Conservation (phyloP, 352 stramenopile species). For the Phytopythium vexans region DNA sequence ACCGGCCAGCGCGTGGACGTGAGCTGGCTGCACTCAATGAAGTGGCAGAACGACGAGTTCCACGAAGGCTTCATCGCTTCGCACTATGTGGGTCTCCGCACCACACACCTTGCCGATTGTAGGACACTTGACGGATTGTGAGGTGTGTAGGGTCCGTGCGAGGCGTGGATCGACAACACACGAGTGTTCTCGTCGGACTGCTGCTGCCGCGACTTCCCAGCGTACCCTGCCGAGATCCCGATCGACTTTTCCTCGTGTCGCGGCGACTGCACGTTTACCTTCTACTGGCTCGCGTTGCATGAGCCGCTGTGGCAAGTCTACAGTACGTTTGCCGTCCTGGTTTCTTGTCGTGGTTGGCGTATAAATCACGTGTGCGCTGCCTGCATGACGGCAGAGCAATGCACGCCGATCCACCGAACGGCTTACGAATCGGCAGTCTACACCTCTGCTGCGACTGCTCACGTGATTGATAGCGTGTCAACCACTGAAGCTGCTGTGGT, state of each 20-base stretch:
- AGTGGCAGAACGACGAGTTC: conserved; percentile 47
- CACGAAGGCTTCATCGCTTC: conserved; percentile 37
- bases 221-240: conserved; percentile 44
- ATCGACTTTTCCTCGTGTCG: conserved; percentile 50
- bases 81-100: conserved; percentile 18
- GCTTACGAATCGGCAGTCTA: no score
- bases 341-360: not conserved
- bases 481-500: no score
- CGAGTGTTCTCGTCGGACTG: conserved; percentile 35
- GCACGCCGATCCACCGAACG: conserved; percentile 16
- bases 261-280: conserved; percentile 44
- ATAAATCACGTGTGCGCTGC: not conserved
- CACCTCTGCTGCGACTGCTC: no score
- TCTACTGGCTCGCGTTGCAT: conserved; percentile 63
- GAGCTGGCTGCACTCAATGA: conserved; percentile 27
- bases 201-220: conserved; percentile 29
- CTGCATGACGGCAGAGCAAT: conserved; percentile 18
- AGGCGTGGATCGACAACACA: conserved; percentile 42
- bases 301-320: conserved; percentile 53
- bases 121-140: not conserved
- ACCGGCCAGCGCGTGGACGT: conserved; percentile 25
- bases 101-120: not conserved
- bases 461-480: no score
- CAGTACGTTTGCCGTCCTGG: conserved; percentile 17
- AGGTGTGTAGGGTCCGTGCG: conserved; percentile 28